These are phyloP conservation scores for Dichotomocladium elegans DNA, from an alignment of 371 early-diverging fungal species.

Conservation along the genomic window DNA sequence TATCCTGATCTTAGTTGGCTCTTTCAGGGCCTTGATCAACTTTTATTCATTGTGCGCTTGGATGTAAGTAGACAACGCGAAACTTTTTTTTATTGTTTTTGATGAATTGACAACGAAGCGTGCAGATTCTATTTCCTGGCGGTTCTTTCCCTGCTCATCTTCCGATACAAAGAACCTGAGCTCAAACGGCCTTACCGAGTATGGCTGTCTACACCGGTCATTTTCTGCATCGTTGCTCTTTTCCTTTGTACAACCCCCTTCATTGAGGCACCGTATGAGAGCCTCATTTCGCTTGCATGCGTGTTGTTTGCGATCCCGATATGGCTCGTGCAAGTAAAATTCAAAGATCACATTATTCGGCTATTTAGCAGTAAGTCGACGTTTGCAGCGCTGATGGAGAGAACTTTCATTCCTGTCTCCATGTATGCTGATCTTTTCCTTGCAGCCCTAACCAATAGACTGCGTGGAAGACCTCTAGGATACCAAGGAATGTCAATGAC, in stretches of 20 bases:
- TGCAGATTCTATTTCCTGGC: constrained; percentile 46
- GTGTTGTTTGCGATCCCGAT: constrained; percentile 44
- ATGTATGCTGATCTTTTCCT: no score
- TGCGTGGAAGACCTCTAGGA: constrained; percentile 22
- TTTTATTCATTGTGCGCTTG: constrained; percentile 76
- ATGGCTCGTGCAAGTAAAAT: constrained; percentile 49
- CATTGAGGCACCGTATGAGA: constrained; percentile 58
- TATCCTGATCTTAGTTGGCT: constrained; percentile 64
- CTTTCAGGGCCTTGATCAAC: constrained; percentile 67
- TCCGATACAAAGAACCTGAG: constrained; percentile 60
- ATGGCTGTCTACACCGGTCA: constrained; percentile 56
- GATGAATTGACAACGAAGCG: neutral
- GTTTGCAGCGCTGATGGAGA: no score
- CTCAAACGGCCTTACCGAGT: constrained; percentile 60
- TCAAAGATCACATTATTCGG: no score
- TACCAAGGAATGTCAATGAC: constrained; percentile 44
- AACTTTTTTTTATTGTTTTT: neutral
- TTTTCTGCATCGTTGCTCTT: constrained; percentile 56
- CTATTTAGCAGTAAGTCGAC: no score
- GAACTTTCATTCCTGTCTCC: no score
- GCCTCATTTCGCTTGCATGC: constrained; percentile 37
- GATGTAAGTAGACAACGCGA: constrained; percentile 44
- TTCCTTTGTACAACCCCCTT: constrained; percentile 63
- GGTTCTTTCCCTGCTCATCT: constrained; percentile 48
- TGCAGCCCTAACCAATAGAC: constrained; percentile 12